Percentiles rank a stretch among this genome's conserved stretches.
Evolutionary conservation across 2,329 filamentous ascomycete species (phyloP).

Genomic region (Juglanconis oblonga): DNA sequence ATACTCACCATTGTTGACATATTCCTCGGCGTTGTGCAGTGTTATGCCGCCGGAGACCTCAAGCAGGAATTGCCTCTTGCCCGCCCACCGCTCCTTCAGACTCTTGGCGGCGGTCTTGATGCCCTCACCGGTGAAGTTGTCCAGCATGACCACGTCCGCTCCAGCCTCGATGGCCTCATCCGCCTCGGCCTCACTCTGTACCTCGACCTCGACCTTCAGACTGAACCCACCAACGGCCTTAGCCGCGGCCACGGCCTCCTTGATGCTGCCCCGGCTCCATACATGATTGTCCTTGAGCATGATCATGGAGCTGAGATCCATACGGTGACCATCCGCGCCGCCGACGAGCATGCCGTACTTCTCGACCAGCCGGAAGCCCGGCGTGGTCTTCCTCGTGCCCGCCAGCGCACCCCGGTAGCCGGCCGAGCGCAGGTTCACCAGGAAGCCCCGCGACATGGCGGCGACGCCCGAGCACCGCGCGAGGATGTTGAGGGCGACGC

Average conservation of each 20-base stretch:
- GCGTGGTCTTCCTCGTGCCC: conserved; percentile 94
- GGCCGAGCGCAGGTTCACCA: conserved; percentile 54
- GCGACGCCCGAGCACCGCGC: conserved; percentile 91
- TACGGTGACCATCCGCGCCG: conserved; percentile 85
- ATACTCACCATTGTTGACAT: conserved; percentile 68
- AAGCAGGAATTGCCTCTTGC: conserved; percentile 70
- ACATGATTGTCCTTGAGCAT: conserved; percentile 99
- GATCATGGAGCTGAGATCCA: conserved; percentile 90
- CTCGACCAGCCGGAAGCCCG: conserved; percentile 90
- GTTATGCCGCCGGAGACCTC: conserved; percentile 92
- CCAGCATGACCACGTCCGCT: conserved; percentile 94
- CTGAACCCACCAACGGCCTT: conserved; percentile 83
- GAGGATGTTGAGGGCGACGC: conserved; percentile 87
- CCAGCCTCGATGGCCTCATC: conserved; percentile 88
- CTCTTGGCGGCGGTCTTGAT: conserved; percentile 71
- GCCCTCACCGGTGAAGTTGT: conserved; percentile 84
- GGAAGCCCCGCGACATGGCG: conserved; percentile 58
- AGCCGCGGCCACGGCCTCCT: conserved; percentile 79
- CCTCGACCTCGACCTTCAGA: conserved; percentile 95
- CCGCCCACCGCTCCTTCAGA: conserved; percentile 78
- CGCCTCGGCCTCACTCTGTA: conserved; percentile 81
- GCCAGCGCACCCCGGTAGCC: conserved; percentile 85
- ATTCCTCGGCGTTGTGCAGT: conserved; percentile 76
- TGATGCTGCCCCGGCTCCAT: conserved; percentile 85
- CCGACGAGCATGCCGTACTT: conserved; percentile 98